These are phyloP conservation scores for Cytidiella melzeri DNA, from an alignment of 768 basidiomycete genomes.

Conservation along the genomic window DNA sequence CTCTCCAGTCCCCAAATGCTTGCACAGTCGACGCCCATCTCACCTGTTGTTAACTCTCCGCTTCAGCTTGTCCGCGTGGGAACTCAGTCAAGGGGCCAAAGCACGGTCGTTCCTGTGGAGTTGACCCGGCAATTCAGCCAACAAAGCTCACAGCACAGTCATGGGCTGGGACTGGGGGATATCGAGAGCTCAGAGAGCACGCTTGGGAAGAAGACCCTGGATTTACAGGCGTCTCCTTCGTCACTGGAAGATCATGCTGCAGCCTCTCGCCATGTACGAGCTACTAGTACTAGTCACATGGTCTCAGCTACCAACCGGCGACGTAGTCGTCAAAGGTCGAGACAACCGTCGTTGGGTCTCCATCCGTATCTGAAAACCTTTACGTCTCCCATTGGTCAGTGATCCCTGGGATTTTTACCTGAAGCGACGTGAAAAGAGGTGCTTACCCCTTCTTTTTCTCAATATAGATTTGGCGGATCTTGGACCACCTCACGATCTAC, in stretches of 20 bases:
- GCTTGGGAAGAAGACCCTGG: background rate
- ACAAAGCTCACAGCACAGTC: background rate
- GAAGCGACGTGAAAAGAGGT: background rate
- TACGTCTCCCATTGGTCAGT: constrained; percentile 34
- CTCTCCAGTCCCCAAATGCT: constrained; percentile 16
- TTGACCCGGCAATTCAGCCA: background rate
- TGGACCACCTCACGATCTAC: constrained; percentile 11
- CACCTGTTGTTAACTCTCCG: background rate
- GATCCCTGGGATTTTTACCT: too few species aligned
- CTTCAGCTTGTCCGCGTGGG: background rate
- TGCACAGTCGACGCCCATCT: background rate
- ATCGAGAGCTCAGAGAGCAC: background rate
- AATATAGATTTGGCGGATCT: constrained; percentile 21
- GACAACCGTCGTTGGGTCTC: constrained; percentile 12
- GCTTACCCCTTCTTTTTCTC: background rate
- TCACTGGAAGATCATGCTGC: background rate
- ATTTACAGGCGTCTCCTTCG: background rate
- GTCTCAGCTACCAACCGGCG: background rate
- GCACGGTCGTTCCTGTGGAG: background rate
- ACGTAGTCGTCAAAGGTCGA: background rate
- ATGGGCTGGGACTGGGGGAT: background rate
- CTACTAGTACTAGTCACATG: background rate
- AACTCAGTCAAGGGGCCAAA: background rate
- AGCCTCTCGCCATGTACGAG: background rate
- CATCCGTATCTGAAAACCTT: constrained; percentile 30